Percentiles rank a stretch among this genome's conserved stretches.
Evolutionary conservation across 768 basidiomycete genomes (phyloP).

Genomic region (Serendipita sp.): DNA sequence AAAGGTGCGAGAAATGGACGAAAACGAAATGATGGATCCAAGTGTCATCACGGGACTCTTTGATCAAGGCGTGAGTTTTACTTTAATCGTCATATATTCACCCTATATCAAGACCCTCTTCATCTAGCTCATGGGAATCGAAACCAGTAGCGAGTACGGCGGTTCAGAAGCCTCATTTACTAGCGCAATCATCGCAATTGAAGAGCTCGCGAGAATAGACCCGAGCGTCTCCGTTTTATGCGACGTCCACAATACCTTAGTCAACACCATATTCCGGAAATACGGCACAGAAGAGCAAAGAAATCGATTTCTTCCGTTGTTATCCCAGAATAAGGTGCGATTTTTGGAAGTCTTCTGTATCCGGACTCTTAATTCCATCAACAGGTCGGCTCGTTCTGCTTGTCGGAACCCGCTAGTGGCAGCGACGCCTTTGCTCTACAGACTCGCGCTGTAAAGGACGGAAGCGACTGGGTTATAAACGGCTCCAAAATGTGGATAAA

Average conservation of each 20-base stretch:
- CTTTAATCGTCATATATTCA: neutral
- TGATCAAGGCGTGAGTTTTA: slow-evolving; percentile 73
- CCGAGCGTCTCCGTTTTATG: slow-evolving; percentile 92
- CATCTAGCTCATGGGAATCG: slow-evolving; percentile 88
- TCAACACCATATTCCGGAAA: slow-evolving; percentile 83
- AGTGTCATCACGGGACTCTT: slow-evolving; percentile 75
- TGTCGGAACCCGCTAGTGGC: slow-evolving; percentile 85
- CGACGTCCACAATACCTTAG: slow-evolving; percentile 97
- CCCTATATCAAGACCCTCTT: slow-evolving; percentile 4
- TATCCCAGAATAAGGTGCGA: slow-evolving; percentile 59
- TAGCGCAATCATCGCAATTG: slow-evolving; percentile 88
- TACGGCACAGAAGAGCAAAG: slow-evolving; percentile 76
- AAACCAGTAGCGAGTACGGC: slow-evolving; percentile 67
- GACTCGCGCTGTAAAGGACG: slow-evolving; percentile 79
- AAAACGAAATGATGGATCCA: slow-evolving; percentile 89
- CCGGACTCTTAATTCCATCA: neutral
- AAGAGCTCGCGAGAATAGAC: slow-evolving; percentile 92
- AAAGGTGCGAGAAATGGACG: slow-evolving; percentile 94
- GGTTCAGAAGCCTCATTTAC: slow-evolving; percentile 89
- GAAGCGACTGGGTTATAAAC: slow-evolving; percentile 72
- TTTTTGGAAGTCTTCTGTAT: neutral
- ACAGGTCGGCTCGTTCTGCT: slow-evolving; percentile 88
- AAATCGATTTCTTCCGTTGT: slow-evolving; percentile 73
- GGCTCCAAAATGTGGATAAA: slow-evolving; percentile 75
- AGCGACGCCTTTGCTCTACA: slow-evolving; percentile 96